phyloP scores from a whole-genome alignment of 1,139 yeast species.

The Diutina siamensis region DNA sequence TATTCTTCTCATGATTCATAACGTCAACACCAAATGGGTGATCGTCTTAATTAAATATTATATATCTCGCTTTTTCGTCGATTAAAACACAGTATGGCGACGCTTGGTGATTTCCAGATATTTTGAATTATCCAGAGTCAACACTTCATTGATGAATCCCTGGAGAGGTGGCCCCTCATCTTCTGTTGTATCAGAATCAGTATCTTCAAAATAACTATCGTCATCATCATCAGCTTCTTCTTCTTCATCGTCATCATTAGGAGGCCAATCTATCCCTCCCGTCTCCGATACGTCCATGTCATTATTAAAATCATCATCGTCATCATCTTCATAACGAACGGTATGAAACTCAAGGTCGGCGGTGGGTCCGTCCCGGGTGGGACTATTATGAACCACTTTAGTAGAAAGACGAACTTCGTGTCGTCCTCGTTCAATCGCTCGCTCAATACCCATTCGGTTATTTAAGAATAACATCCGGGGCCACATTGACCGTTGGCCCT shows the following conservation, averaged over 20 bases:
- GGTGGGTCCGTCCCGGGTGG: neutral
- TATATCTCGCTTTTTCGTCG: too few species aligned
- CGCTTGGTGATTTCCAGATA: slow-evolving; percentile 1
- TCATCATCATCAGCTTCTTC: neutral
- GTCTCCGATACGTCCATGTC: neutral
- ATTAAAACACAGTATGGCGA: neutral
- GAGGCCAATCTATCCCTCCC: slow-evolving; percentile 1
- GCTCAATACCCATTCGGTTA: slow-evolving; percentile 51
- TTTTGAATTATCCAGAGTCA: slow-evolving; percentile 1
- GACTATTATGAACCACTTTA: neutral
- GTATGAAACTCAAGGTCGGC: neutral
- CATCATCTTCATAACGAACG: neutral
- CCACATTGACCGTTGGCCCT: slow-evolving; percentile 57
- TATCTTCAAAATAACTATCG: slow-evolving; percentile 1
- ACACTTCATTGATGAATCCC: slow-evolving; percentile 1
- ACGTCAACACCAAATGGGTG: too few species aligned
- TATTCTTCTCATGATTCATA: too few species aligned
- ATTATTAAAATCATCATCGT: neutral
- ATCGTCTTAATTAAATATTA: too few species aligned
- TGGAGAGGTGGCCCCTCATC: slow-evolving; percentile 1
- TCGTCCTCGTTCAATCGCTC: slow-evolving; percentile 47
- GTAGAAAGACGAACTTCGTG: slow-evolving; percentile 8
- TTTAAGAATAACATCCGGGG: slow-evolving; percentile 57
- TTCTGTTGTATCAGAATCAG: neutral
- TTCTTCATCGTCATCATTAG: neutral